A percentile compares a stretch with the other conserved stretches of the same genome.
These are phyloP conservation scores for Ulvella scutata DNA, from an alignment of 139 green algal genomes.

Conservation along the genomic window DNA sequence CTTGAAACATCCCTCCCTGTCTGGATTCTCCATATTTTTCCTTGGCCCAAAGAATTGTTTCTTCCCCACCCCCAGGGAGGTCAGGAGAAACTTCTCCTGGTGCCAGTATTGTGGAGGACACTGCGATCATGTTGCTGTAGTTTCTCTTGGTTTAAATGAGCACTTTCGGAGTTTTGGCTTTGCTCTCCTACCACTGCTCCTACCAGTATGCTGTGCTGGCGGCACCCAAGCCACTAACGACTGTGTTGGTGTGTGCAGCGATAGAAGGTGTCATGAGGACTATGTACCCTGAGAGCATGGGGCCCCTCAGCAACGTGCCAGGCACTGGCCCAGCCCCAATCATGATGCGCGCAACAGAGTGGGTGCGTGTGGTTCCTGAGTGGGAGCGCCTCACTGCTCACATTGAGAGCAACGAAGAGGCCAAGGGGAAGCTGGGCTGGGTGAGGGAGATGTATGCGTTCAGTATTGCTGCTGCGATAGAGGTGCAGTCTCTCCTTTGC, in stretches of 20 bases:
- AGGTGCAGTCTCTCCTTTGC: not conserved
- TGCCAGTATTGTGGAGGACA: too few relatives aligned
- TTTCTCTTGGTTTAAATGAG: too few relatives aligned
- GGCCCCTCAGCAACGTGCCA: slow-evolving; percentile 24
- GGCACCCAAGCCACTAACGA: too few relatives aligned
- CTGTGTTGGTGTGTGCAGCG: slow-evolving; percentile 6
- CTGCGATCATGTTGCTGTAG: too few relatives aligned
- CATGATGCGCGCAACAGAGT: slow-evolving; percentile 39
- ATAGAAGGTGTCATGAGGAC: slow-evolving; percentile 21
- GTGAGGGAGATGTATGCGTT: slow-evolving; percentile 88
- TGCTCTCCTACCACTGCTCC: too few relatives aligned
- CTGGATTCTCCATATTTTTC: too few relatives aligned
- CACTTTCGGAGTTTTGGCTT: too few relatives aligned
- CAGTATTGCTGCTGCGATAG: slow-evolving; percentile 16
- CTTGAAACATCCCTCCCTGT: too few relatives aligned
- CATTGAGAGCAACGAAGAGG: slow-evolving; percentile 53
- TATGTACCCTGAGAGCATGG: slow-evolving; percentile 22
- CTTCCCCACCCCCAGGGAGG: too few relatives aligned
- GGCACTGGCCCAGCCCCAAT: slow-evolving; percentile 48
- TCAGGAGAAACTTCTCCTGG: too few relatives aligned
- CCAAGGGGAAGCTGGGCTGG: slow-evolving; percentile 47
- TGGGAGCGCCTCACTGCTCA: slow-evolving; percentile 57
- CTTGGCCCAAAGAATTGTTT: too few relatives aligned
- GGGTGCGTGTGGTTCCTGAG: slow-evolving; percentile 30
- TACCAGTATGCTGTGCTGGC: too few relatives aligned